A percentile compares a stretch with the other conserved stretches of the same genome.
Evolutionary conservation across 805 yeast genomes (phyloP).

Genomic region (Candida ortonii): DNA sequence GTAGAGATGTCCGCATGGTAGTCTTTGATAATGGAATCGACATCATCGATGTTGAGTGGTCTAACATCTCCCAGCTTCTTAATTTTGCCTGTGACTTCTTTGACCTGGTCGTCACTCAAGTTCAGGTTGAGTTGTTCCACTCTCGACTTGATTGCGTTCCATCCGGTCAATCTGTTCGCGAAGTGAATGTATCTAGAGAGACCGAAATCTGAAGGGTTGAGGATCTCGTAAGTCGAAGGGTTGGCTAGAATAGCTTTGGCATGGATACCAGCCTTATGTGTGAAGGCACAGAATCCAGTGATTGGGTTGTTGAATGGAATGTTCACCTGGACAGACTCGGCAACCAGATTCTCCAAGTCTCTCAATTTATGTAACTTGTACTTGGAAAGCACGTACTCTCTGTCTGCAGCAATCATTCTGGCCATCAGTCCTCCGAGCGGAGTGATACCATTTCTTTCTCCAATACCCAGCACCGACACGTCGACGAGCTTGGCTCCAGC

Average conservation of each 20-base stretch:
- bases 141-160: conserved; percentile 98
- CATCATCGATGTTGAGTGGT: conserved; percentile 93
- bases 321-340: conserved; percentile 95
- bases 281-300: conserved; percentile 98
- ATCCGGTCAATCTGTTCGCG: conserved; percentile 96
- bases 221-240: conserved; percentile 97
- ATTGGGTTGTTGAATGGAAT: conserved; percentile 98
- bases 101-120: conserved; percentile 87
- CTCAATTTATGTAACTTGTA: conserved; percentile 94
- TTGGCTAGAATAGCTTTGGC: conserved; percentile 98
- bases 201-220: conserved; percentile 94
- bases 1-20: conserved; percentile 76
- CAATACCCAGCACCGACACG: conserved; percentile 94
- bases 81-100: conserved; percentile 91
- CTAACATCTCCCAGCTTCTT: conserved; percentile 94
- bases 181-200: conserved; percentile 94
- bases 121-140: conserved; percentile 93
- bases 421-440: conserved; percentile 99
- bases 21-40: conserved; percentile 92
- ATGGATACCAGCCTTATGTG: conserved; percentile 99
- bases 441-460: conserved; percentile 98
- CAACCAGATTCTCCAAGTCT: conserved; percentile 92
- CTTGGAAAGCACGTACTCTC: conserved; percentile 91
- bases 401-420: conserved; percentile 97
- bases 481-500: conserved; percentile 96